These are phyloP conservation scores for Solanum hybrid DNA, from an alignment of 305 asterid species.

Conservation along the genomic window DNA sequence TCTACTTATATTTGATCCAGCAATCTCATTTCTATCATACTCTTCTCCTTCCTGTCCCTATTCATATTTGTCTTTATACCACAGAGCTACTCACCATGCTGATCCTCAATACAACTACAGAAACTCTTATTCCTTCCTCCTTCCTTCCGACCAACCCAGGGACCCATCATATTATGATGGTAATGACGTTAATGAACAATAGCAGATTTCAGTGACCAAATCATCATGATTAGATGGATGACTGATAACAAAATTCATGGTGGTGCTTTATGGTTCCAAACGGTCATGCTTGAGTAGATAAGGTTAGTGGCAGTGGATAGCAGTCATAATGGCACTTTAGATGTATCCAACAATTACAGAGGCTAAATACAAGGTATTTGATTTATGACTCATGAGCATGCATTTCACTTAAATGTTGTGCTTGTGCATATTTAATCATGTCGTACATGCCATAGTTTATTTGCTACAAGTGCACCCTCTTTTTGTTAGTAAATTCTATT, in stretches of 20 bases:
- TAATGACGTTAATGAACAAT: not conserved
- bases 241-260: not conserved
- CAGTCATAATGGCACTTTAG: not conserved
- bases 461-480: not conserved
- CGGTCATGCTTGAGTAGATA: not conserved
- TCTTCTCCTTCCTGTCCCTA: not conserved
- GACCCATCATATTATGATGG: not conserved
- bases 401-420: not conserved
- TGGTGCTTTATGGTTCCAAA: not conserved
- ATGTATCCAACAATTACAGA: not conserved
- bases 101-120: not conserved
- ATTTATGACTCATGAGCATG: not conserved
- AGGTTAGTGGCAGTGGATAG: not conserved
- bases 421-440: not conserved
- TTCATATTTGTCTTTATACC: not conserved
- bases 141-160: not conserved
- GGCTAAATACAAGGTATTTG: not conserved
- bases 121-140: not conserved
- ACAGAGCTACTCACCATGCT: not conserved
- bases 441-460: not conserved
- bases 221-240: not conserved
- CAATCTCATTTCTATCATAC: not conserved
- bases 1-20: not conserved
- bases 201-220: not conserved
- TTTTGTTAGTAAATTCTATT: not conserved